Evolutionary conservation across 345 rosid species (phyloP).

Genomic region (Physaria fendleri): DNA sequence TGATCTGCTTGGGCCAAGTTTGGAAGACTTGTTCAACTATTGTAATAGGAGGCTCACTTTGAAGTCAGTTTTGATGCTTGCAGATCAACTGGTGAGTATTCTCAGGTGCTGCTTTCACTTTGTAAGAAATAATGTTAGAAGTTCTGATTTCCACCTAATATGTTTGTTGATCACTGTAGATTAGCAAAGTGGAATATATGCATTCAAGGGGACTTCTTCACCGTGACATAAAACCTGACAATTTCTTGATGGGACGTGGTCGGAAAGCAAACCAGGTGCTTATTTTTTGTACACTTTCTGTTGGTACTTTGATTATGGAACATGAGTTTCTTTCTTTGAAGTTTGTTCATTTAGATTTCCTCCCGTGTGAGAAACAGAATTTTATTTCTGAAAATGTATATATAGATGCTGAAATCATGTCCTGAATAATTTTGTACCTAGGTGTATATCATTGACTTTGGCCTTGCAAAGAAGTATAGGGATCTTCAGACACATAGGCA

Average conservation of each 20-base stretch:
- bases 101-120: not conserved
- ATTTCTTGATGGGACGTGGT: constrained; percentile 58
- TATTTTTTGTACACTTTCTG: not conserved
- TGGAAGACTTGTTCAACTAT: constrained; percentile 80
- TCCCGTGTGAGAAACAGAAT: not conserved
- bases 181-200: constrained; percentile 57
- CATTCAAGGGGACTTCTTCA: constrained; percentile 62
- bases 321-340: not conserved
- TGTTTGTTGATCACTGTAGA: constrained; percentile 31
- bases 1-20: constrained; percentile 87
- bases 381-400: not conserved
- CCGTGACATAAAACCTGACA: constrained; percentile 59
- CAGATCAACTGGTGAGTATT: constrained; percentile 67
- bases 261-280: constrained; percentile 64
- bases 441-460: constrained; percentile 79
- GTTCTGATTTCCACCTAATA: constrained; percentile 40
- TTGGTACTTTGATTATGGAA: not conserved
- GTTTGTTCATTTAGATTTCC: not conserved
- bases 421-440: constrained; percentile 18
- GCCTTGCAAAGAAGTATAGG: constrained; percentile 86
- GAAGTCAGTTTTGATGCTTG: constrained; percentile 82
- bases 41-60: constrained; percentile 67
- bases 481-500: constrained; percentile 90
- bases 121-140: not conserved
- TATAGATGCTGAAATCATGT: not conserved